Conservation (phyloP, 345 rosid genomes). For the Murraya koenigii region DNA sequence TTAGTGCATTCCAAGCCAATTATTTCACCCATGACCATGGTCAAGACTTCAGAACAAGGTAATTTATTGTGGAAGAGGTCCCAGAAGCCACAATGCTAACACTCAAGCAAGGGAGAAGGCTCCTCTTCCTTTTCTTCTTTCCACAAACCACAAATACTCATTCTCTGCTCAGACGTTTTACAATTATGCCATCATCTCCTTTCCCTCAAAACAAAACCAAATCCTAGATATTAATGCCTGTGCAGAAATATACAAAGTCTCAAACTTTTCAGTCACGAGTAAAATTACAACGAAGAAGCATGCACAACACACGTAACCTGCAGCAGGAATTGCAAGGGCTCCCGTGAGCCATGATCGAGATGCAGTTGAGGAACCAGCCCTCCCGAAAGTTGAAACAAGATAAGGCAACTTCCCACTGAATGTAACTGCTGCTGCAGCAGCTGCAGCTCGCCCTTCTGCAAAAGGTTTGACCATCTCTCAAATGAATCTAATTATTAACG, state of each 20-base stretch:
- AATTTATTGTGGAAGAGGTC: slow-evolving; percentile 28
- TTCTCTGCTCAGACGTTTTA: slow-evolving; percentile 3
- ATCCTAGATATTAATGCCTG: neutral
- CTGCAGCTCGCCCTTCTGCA: slow-evolving; percentile 68
- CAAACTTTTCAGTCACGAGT: neutral
- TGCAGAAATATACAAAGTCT: neutral
- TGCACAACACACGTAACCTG: slow-evolving; percentile 48
- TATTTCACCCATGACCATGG: slow-evolving; percentile 16
- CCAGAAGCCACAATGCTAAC: slow-evolving; percentile 29
- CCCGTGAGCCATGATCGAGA: slow-evolving; percentile 78
- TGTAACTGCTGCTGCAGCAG: slow-evolving; percentile 67
- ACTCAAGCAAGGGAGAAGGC: slow-evolving; percentile 34
- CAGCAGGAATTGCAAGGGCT: slow-evolving; percentile 74
- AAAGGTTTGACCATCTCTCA: neutral
- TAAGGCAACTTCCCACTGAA: slow-evolving; percentile 49
- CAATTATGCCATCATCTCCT: neutral
- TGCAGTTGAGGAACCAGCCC: slow-evolving; percentile 45
- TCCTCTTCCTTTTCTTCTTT: slow-evolving; percentile 21
- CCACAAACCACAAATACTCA: neutral
- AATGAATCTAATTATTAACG: neutral
- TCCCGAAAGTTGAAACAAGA: slow-evolving; percentile 46
- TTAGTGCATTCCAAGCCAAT: slow-evolving; percentile 7
- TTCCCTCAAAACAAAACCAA: neutral
- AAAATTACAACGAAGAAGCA: neutral
- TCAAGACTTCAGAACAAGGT: slow-evolving; percentile 10